These are phyloP conservation scores for Teratosphaeria pseudoeucalypti DNA, from an alignment of 2,329 filamentous ascomycete species.

Conservation along the genomic window DNA sequence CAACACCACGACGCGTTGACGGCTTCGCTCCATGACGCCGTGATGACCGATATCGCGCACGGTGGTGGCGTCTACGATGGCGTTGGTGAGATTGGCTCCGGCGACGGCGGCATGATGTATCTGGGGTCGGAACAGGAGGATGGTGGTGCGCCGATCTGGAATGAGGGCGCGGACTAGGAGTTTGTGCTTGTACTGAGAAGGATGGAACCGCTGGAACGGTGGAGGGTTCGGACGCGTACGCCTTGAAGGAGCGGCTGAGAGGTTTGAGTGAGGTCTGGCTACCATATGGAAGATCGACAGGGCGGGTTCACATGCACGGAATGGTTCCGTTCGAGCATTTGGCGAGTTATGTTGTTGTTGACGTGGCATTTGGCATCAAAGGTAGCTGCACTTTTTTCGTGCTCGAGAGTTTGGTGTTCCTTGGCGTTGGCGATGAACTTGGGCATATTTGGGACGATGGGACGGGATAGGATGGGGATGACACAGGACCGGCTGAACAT, in stretches of 20 bases:
- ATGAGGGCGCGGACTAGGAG: not conserved
- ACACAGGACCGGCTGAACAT: too few species aligned
- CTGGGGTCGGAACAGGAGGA: not conserved
- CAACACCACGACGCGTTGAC: not conserved
- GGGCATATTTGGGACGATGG: too few species aligned
- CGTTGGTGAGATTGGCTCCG: not conserved
- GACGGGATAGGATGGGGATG: too few species aligned
- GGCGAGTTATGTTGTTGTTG: too few species aligned
- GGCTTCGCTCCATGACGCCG: conserved; percentile 7
- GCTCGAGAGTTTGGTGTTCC: too few species aligned
- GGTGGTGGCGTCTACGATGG: not conserved
- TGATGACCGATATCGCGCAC: conserved; percentile 14
- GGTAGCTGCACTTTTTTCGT: too few species aligned
- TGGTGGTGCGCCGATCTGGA: not conserved
- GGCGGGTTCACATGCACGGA: not conserved
- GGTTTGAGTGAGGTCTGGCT: not conserved
- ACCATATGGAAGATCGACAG: not conserved
- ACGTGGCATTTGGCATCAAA: too few species aligned
- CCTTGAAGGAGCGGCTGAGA: not conserved
- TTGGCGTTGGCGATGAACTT: too few species aligned
- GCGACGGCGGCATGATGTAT: not conserved
- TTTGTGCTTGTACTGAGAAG: not conserved
- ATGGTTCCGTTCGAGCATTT: too few species aligned
- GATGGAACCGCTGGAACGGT: not conserved
- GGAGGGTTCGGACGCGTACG: not conserved